Evolutionary conservation across 176 grass and related monocot genomes (phyloP).

Genomic region (Paspalum vaginatum): DNA sequence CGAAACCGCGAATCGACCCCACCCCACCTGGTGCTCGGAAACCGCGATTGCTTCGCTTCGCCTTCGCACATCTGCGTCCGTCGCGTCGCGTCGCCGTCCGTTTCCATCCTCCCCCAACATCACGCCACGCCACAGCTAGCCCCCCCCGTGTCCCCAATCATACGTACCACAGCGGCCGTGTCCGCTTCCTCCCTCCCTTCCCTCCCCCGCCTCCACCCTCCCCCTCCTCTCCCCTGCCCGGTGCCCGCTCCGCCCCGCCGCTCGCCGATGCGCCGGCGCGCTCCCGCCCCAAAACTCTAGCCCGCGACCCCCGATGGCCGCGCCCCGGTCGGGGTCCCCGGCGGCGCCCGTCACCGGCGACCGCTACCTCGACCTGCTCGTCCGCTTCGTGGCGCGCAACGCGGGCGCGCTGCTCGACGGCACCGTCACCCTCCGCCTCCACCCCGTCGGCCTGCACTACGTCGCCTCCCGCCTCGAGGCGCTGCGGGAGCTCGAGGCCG

Average conservation of each 20-base stretch:
- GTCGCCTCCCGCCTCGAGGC: conserved; percentile 89
- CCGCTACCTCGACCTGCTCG: conserved; percentile 82
- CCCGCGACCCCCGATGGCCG: conserved; percentile 30
- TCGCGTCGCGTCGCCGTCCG: conserved; percentile 41
- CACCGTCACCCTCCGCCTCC: conserved; percentile 76
- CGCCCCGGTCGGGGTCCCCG: conserved; percentile 33
- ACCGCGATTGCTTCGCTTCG: conserved; percentile 27
- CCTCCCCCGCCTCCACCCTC: not conserved
- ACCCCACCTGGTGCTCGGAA: not conserved
- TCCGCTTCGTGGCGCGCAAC: conserved; percentile 67
- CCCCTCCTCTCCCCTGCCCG: not conserved
- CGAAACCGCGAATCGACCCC: conserved; percentile 8
- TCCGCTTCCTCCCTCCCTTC: conserved; percentile 34
- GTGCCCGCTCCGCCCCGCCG: not conserved
- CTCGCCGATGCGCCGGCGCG: conserved; percentile 42
- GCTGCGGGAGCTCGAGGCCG: conserved; percentile 88
- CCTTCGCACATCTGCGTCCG: not conserved
- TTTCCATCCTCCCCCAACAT: conserved; percentile 13
- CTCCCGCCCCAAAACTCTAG: conserved; percentile 47
- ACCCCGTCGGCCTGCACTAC: conserved; percentile 94
- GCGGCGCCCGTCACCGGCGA: conserved; percentile 70
- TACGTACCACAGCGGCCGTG: conserved; percentile 41
- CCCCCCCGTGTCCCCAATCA: conserved; percentile 49
- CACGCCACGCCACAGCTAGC: not conserved
- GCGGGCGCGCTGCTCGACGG: conserved; percentile 80